Base-by-base conservation (phyloP, 2,329 filamentous ascomycete genomes). In the Ramularia endophylla region DNA sequence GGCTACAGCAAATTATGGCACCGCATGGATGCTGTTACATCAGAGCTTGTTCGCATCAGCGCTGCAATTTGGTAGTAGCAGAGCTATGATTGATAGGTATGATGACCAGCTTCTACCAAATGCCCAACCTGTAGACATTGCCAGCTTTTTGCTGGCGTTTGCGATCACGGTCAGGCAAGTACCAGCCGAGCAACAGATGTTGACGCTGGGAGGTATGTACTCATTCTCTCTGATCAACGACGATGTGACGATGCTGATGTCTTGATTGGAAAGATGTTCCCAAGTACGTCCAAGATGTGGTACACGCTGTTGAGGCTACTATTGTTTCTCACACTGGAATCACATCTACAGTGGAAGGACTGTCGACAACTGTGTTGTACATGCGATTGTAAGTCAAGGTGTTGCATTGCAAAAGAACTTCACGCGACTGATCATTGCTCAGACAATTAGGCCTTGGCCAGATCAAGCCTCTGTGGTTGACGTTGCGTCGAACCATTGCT, bases 401-500 rank as follows among this genome's bases (percentile, higher is more conserved):
- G 15, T 5, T 32, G 22, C n/a, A n/a, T n/a, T n/a, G n/a, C n/a
- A n/a, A n/a, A n/a, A n/a, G n/a, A n/a, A n/a, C 42, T 22, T 6
- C 20, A 32, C 22, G 22, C 22, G 11, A 19, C 18, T 40, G 5
- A 42, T 12, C n/a, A 18, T 19, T 15, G 8, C 8, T 20, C 31
- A 65, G 60, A 20, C 56, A 59, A 42, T 51, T 63, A 13, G 56
- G 60, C 7, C 56, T 55, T 18, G 63, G 62, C 2, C 60, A 59
- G 22, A 54, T 66, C 15, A 55, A 59, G 32, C 61, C 59, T 18
- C 52, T 58, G 17, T 68, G 64, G 64, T 47, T 67, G 16, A 53
- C 51, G 16, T 40, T 67, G 13, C 64, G 65, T n/a, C 58, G 63
- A 29, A 50, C 60, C 15, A 59, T 65, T 18, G 59, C 64, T 3